Conservation (phyloP, 2,329 filamentous ascomycete genomes). For the Diaporthe longicolla region DNA sequence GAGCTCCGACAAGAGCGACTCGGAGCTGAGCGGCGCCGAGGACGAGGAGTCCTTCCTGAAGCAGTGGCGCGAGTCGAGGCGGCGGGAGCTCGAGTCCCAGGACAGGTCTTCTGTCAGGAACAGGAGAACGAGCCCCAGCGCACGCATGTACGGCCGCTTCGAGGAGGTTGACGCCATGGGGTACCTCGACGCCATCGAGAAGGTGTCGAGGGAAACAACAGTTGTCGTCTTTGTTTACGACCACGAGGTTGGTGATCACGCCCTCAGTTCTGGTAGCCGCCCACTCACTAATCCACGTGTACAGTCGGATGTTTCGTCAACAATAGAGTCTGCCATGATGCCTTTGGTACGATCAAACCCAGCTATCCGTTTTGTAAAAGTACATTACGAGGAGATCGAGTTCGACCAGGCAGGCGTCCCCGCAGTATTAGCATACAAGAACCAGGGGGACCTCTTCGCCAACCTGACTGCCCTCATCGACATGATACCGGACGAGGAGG, state of each 20-base stretch:
- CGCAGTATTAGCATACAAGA: conserved; percentile 89
- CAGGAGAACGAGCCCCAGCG: conserved; percentile 81
- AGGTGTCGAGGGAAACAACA: conserved; percentile 82
- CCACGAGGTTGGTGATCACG: conserved; percentile 74
- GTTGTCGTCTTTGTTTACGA: conserved; percentile 97
- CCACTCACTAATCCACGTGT: conserved; percentile 10
- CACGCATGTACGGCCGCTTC: conserved; percentile 82
- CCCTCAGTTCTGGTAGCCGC: not conserved
- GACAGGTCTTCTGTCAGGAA: conserved; percentile 68
- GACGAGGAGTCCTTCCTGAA: conserved; percentile 87
- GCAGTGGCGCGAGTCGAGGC: conserved; percentile 85
- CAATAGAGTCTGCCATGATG: conserved; percentile 83
- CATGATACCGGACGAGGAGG: conserved; percentile 81
- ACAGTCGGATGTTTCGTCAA: conserved; percentile 82
- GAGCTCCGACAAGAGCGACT: conserved; percentile 58
- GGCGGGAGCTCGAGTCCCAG: conserved; percentile 81
- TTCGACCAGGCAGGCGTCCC: conserved; percentile 92
- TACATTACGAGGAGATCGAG: conserved; percentile 92
- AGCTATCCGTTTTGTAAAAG: conserved; percentile 87
- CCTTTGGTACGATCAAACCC: conserved; percentile 80
- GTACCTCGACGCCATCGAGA: conserved; percentile 97
- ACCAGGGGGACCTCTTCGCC: conserved; percentile 89
- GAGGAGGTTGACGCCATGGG: conserved; percentile 90
- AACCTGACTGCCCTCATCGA: conserved; percentile 89
- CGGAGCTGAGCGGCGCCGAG: conserved; percentile 65